Base-by-base conservation (phyloP, 192 early-diverging fungal species). In the Mortierella hygrophila region DNA sequence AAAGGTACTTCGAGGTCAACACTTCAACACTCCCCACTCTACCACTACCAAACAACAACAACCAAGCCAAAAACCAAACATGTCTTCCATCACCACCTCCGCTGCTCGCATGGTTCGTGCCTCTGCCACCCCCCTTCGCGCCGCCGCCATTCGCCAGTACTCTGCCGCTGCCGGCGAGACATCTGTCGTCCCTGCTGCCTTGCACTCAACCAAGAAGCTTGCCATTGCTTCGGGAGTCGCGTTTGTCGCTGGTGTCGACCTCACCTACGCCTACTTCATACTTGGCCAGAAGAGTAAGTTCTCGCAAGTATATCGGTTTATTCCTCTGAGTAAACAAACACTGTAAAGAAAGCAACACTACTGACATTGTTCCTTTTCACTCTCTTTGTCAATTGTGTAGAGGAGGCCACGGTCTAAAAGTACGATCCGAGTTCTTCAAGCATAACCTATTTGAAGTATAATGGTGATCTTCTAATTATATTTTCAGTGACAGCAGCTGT, bases 241-340 rank as follows among this genome's bases (percentile, higher is more conserved):
- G 1, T 60, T 68, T 40, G 52, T 71, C 23, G 52, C 57, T 2
- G 82, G 82, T 4, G 77, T 68, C 26, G 82, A 83, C 75, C 72
- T 79, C 76, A 83, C 82, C 68, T 83, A 79, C 29, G 77, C 82
- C 40, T 83, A 83, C 68, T 83, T 83, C 32, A 78, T 72, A 3
- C 75, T 72, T 29, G 29, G 29, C 11, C 60, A 65, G 26, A 65
- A 26, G 60, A 65, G 60, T 65, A 65, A 65, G 55, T 60, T 46
- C 13, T 15, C 44, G 38, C 38, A 40, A 40, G 38, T 40, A 6
- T 40, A 6, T 46, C 44, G 44, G 1, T 46, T 46, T 46, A 2
- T 46, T 46, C 13, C 9, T 46, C 1, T 46, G 44, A 15, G 3
- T 11, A 13, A 13, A 46, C 44, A 46, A 46, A 15, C 9, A 11